Conservation (phyloP, 805 yeast genomes). For the Wickerhamomyces mucosus region DNA sequence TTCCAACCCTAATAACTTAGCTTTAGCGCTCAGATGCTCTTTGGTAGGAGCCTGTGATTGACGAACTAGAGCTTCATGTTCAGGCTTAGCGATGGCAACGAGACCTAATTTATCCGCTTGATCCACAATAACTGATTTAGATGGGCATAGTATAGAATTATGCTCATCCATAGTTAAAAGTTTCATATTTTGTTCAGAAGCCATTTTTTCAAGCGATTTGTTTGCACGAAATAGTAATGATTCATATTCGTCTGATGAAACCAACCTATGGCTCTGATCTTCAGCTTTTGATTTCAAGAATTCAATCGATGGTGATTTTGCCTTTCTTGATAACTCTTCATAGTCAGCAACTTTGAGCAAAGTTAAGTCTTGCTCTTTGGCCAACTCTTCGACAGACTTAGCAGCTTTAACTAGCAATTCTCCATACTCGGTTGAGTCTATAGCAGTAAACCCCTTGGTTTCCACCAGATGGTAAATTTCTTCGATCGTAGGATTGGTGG, state of each 20-base stretch:
- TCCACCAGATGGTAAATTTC: constrained; percentile 8
- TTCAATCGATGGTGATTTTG: constrained; percentile 17
- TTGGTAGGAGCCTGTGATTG: background rate
- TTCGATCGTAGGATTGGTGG: constrained; percentile 5
- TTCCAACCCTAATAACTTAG: constrained; percentile 1
- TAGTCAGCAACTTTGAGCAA: constrained; percentile 18
- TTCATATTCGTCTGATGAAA: constrained; percentile 8
- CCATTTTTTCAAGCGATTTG: constrained; percentile 19
- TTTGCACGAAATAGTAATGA: constrained; percentile 6
- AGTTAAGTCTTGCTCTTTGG: constrained; percentile 16
- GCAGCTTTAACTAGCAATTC: constrained; percentile 4
- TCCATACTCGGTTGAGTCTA: background rate
- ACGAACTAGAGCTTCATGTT: constrained; percentile 4
- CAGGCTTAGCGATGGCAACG: constrained; percentile 8
- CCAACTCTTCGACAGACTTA: constrained; percentile 10
- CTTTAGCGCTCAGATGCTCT: background rate
- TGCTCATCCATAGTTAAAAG: constrained; percentile 10
- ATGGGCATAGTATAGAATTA: constrained; percentile 7
- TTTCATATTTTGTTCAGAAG: constrained; percentile 17
- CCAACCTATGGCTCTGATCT: constrained; percentile 5
- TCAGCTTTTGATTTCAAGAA: constrained; percentile 10
- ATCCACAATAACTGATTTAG: constrained; percentile 10
- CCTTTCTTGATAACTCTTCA: constrained; percentile 10
- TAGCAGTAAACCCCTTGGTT: constrained; percentile 2
- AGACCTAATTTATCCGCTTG: constrained; percentile 12